phyloP scores from a whole-genome alignment of 495 filamentous ascomycete species.

The Penicillium desertorum region DNA sequence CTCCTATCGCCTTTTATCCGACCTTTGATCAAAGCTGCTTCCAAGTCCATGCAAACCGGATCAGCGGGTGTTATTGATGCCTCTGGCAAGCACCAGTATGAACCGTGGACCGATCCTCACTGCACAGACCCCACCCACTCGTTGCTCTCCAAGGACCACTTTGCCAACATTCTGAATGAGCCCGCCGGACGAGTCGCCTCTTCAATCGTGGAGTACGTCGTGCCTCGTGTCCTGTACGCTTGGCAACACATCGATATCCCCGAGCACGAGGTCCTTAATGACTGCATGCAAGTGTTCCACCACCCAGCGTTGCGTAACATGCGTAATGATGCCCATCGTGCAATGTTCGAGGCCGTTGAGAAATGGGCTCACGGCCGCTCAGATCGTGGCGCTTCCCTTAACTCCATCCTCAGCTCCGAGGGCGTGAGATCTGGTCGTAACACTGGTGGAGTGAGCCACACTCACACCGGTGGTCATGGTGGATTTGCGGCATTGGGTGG shows the following conservation, averaged over 20 bases:
- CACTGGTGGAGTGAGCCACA: conserved; percentile 51
- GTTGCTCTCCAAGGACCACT: conserved; percentile 94
- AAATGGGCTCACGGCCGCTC: conserved; percentile 68
- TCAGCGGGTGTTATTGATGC: conserved; percentile 77
- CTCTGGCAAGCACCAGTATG: conserved; percentile 80
- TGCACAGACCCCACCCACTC: conserved; percentile 94
- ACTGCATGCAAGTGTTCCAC: conserved; percentile 79
- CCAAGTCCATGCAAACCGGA: conserved; percentile 76
- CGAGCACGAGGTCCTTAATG: conserved; percentile 73
- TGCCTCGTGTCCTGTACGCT: conserved; percentile 82
- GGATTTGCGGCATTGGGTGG: conserved; percentile 31
- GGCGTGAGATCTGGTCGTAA: conserved; percentile 81
- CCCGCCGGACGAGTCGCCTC: conserved; percentile 81
- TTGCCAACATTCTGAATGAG: conserved; percentile 86
- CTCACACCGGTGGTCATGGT: conserved; percentile 31
- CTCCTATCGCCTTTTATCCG: conserved; percentile 86
- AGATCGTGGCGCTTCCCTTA: conserved; percentile 61
- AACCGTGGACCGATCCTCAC: conserved; percentile 82
- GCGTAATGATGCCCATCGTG: conserved; percentile 69
- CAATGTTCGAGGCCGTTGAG: conserved; percentile 82
- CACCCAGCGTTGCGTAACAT: conserved; percentile 79
- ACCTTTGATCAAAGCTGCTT: conserved; percentile 86
- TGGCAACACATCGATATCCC: conserved; percentile 84
- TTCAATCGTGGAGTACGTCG: conserved; percentile 76
- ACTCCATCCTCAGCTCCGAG: conserved; percentile 69